phyloP scores from a whole-genome alignment of 2,329 filamentous ascomycete genomes.

The Fusarium pseudograminearum region DNA sequence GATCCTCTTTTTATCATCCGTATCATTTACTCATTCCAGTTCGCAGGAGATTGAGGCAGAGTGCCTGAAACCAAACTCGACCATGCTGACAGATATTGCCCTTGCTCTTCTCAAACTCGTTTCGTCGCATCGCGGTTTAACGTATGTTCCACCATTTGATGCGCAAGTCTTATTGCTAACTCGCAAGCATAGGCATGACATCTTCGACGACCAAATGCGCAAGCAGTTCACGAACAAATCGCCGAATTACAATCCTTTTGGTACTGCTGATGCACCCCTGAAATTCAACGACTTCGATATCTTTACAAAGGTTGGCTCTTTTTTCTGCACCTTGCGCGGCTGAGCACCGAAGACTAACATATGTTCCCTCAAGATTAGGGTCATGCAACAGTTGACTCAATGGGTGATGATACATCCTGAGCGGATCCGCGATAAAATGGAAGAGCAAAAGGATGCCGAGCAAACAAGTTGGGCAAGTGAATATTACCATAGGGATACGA shows the following conservation, averaged over 20 bases:
- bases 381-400: constrained; percentile 88
- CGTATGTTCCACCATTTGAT: constrained; percentile 67
- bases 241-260: constrained; percentile 85
- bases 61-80: constrained; percentile 83
- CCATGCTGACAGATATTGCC: constrained; percentile 82
- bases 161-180: constrained; percentile 15
- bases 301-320: constrained; percentile 76
- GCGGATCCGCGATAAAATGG: constrained; percentile 86
- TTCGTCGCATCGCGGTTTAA: constrained; percentile 91
- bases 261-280: constrained; percentile 76
- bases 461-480: constrained; percentile 83
- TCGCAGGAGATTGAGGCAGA: constrained; percentile 86
- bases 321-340: not conserved
- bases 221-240: constrained; percentile 89
- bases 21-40: constrained; percentile 1
- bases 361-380: constrained; percentile 65
- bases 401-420: constrained; percentile 92
- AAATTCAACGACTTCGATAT: constrained; percentile 86
- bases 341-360: constrained; percentile 2
- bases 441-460: constrained; percentile 82
- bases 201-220: constrained; percentile 93
- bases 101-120: constrained; percentile 90
- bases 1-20: constrained; percentile 3
- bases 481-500: constrained; percentile 43
- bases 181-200: constrained; percentile 71